These are phyloP conservation scores for Hydnum rufescens DNA, from an alignment of 768 basidiomycete genomes.

Conservation along the genomic window DNA sequence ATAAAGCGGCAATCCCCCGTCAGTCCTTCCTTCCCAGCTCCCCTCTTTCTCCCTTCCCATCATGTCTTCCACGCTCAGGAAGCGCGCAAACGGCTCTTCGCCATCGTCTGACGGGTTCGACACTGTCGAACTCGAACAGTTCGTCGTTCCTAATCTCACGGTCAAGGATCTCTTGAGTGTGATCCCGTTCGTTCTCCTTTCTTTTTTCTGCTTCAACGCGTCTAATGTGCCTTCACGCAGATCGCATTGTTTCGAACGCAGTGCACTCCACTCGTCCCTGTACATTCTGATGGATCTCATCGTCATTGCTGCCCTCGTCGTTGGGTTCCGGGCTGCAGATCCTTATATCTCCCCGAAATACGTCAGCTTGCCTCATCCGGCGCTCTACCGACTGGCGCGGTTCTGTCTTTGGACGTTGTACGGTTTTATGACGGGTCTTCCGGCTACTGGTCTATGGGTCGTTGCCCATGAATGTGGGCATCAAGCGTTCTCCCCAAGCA, in stretches of 20 bases:
- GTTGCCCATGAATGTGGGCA: conserved; percentile 92
- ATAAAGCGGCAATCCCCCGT: too few species aligned
- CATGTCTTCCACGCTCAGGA: neutral
- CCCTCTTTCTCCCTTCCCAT: neutral
- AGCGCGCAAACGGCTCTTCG: neutral
- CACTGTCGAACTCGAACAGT: conserved; percentile 12
- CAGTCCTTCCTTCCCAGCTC: neutral
- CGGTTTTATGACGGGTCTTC: conserved; percentile 63
- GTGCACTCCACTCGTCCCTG: conserved; percentile 19
- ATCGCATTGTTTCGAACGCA: conserved; percentile 27
- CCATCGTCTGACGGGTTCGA: neutral
- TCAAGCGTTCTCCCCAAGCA: conserved; percentile 87
- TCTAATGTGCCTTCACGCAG: conserved; percentile 7
- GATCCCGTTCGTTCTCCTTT: conserved; percentile 18
- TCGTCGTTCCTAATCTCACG: conserved; percentile 22
- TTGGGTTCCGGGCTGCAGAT: conserved; percentile 20
- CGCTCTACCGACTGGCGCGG: conserved; percentile 39
- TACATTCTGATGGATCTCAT: conserved; percentile 25
- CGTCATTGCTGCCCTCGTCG: conserved; percentile 19
- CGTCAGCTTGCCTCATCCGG: conserved; percentile 13
- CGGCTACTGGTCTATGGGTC: conserved; percentile 86
- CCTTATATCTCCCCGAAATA: conserved; percentile 15
- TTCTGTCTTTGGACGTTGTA: conserved; percentile 64
- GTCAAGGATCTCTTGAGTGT: conserved; percentile 23
- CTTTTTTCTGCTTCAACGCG: neutral